A percentile compares a stretch with the other conserved stretches of the same genome.
Conservation (phyloP, 257 asterid species). For the Gardenia jasminoides region DNA sequence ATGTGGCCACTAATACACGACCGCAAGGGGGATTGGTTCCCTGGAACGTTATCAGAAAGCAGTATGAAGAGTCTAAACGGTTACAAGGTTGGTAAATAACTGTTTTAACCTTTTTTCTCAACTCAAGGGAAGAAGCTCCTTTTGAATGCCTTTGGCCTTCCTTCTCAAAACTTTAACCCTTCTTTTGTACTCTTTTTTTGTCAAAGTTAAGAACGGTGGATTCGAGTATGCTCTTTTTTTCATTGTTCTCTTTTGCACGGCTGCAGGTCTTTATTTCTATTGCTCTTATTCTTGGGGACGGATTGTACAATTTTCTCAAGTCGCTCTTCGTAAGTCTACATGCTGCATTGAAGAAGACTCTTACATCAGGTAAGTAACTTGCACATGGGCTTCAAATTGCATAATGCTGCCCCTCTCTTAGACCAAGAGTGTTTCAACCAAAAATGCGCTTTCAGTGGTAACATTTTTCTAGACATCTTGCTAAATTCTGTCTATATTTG, state of each 20-base stretch:
- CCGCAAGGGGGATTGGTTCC: conserved; percentile 48
- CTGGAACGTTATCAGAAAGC: conserved; percentile 30
- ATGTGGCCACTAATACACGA: conserved; percentile 51
- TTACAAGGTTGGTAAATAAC: conserved; percentile 35
- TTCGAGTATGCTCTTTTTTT: no score
- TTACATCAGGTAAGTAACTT: conserved; percentile 30
- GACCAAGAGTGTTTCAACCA: background rate
- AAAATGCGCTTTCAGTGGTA: background rate
- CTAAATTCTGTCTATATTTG: background rate
- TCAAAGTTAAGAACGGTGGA: no score
- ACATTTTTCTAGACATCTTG: no score
- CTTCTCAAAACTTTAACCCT: background rate
- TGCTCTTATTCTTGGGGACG: conserved; percentile 82
- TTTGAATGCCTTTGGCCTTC: background rate
- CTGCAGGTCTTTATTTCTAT: conserved; percentile 81
- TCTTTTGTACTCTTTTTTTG: background rate
- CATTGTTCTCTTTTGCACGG: background rate
- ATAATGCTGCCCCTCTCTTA: background rate
- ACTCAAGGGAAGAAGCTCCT: background rate
- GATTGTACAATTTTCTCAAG: conserved; percentile 76
- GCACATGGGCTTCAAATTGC: background rate
- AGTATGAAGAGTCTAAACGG: conserved; percentile 55
- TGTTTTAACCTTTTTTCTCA: background rate
- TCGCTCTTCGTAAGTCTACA: conserved; percentile 55
- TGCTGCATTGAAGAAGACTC: conserved; percentile 38